These are phyloP conservation scores for Candida sithepensis DNA, from an alignment of 805 yeast species.

Conservation along the genomic window DNA sequence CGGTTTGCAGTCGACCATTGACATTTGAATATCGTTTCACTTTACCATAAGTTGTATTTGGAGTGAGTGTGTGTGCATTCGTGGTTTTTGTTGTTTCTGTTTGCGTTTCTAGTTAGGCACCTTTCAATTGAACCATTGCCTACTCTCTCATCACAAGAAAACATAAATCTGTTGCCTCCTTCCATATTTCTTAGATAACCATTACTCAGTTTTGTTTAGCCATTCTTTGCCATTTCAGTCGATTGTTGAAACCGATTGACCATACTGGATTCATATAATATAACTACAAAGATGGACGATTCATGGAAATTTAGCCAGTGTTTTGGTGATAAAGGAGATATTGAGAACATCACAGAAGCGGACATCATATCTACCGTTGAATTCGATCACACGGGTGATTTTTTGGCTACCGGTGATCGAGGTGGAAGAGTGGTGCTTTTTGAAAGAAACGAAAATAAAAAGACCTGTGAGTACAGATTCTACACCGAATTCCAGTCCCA, in stretches of 20 bases:
- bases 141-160: background rate
- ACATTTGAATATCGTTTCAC: background rate
- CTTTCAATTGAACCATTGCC: background rate
- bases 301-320: slow-evolving; percentile 92
- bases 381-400: slow-evolving; percentile 92
- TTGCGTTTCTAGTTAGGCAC: background rate
- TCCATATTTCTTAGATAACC: background rate
- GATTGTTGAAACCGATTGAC: background rate
- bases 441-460: slow-evolving; percentile 75
- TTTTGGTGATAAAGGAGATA: slow-evolving; percentile 98
- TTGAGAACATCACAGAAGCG: slow-evolving; percentile 92
- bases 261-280: background rate
- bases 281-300: slow-evolving; percentile 23
- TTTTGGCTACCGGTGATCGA: slow-evolving; percentile 95
- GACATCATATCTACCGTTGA: slow-evolving; percentile 97
- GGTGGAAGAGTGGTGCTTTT: slow-evolving; percentile 97
- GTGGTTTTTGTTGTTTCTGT: background rate
- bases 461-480: slow-evolving; percentile 90
- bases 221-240: background rate
- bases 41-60: background rate
- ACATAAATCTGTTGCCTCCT: background rate
- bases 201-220: background rate
- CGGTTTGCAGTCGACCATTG: background rate
- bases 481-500: slow-evolving; percentile 97
- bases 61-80: background rate